Evolutionary conservation across 768 basidiomycete species (phyloP).

Genomic region (Rhodocollybia butyracea): DNA sequence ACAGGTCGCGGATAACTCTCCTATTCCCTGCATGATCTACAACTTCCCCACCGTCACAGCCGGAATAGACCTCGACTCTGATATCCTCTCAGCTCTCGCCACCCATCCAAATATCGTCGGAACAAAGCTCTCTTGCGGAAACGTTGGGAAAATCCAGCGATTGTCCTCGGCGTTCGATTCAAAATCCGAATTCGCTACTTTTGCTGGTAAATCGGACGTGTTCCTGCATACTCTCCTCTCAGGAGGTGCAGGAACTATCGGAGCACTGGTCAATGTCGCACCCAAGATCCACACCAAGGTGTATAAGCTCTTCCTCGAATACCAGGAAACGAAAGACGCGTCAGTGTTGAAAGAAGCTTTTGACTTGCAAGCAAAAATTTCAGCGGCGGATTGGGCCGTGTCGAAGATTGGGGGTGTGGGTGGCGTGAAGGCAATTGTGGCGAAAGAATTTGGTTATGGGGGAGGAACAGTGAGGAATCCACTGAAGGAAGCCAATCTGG

Average conservation of each 20-base stretch:
- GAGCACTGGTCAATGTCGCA: constrained; percentile 57
- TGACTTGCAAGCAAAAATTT: constrained; percentile 55
- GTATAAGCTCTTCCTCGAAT: constrained; percentile 47
- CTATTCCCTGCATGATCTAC: constrained; percentile 77
- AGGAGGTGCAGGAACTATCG: constrained; percentile 63
- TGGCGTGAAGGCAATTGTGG: constrained; percentile 63
- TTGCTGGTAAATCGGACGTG: constrained; percentile 72
- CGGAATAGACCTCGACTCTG: constrained; percentile 82
- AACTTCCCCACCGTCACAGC: constrained; percentile 83
- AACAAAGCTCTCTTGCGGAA: constrained; percentile 81
- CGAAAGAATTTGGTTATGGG: constrained; percentile 65
- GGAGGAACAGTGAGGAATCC: constrained; percentile 44
- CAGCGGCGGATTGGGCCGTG: constrained; percentile 65
- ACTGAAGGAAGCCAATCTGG: constrained; percentile 36
- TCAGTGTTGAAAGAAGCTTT: constrained; percentile 47
- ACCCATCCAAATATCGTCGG: constrained; percentile 85
- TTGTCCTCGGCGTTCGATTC: constrained; percentile 56
- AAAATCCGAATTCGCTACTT: constrained; percentile 56
- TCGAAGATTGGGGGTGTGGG: constrained; percentile 64
- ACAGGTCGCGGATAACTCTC: constrained; percentile 65
- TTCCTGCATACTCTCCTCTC: constrained; percentile 61
- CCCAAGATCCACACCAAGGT: constrained; percentile 57
- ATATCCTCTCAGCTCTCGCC: constrained; percentile 64
- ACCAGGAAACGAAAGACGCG: constrained; percentile 26
- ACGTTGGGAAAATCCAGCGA: constrained; percentile 80